Base-by-base conservation (phyloP, 768 basidiomycete species). In the Lyophyllum shimeji region DNA sequence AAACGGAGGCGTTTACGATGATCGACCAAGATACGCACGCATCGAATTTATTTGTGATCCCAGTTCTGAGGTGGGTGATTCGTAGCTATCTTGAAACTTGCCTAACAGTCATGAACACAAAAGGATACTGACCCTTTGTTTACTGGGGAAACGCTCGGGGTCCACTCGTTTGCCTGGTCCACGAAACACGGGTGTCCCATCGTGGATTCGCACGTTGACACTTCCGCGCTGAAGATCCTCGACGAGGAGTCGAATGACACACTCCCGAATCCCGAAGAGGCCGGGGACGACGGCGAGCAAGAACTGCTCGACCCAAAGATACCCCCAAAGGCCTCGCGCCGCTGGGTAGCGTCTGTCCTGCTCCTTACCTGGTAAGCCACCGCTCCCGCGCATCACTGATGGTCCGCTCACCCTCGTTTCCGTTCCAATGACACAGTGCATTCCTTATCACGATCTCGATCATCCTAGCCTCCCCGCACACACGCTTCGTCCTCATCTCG, bases 131-230 rank as follows among this genome's bases (percentile, higher is more conserved):
- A 46, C 2, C 39, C 67, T 8, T 31, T 21, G 29, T 67, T 63
- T 42, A 15, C 58, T 12, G 47, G 51, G 12, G 64, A 68, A 27
- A 40, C 42, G 13, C 20, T 52, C 8, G 67, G 59, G 1, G 49
- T 61, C 15, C 63, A 63, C 61, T 62, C 60, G 9, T 67, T 71
- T 45, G 34, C 46, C 18, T 69, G 68, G 71, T 50, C 51, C 8
- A 69, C 68, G 31, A 67, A 57, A 44, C 58, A 70, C 53, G 71
- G 62, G 15, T 73, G 71, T 29, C 70, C 70, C 55, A 43, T 47
- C 33, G 18, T 15, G 18, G 20, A 46, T 27, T 15, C 31, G 7
- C 33, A 20, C 29, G 45, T 7, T 20, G 44, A 20, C 43, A 31
- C 20, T 29, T 46, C 7, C 20, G 8, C 24, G 7, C 7, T 51